Evolutionary conservation across 352 stramenopile species (phyloP), one percentile per base, ranked within the genome.

Genomic region (Elongisporangium anandrum): DNA sequence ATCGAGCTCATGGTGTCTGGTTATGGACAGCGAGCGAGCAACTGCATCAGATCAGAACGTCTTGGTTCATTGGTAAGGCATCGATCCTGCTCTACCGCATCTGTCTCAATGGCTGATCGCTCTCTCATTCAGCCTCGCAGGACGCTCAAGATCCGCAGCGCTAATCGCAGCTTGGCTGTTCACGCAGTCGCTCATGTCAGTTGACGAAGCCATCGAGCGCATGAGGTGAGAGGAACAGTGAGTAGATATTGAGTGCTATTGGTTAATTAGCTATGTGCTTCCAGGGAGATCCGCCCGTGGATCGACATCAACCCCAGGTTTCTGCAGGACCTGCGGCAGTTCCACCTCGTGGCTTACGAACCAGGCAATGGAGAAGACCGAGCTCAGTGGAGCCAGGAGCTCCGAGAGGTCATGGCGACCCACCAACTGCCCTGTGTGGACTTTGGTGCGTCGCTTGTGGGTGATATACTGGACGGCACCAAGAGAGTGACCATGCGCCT

Each of bases 401-500:
- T 45, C 10, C 9, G 3, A 45, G 34, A 45, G 34, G 3, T 45
- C 34, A 45, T 45, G 34, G 13, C 1, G 10, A 45, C 10, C 1
- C 10, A 45, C 13, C n/a, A 59, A 13, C 10, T n/a, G 23, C 79
- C 80, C 5, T 65, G 77, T 3, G 52, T 92, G 3, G 72, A 92
- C 61, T 92, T 92, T 57, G 65, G 68, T 29, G 22, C 56, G 5
- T 67, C 63, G n/a, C 72, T 92, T 15, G 74, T 84, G 4, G 50
- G 61, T 1, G 69, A 71, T 20, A 81, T 92, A 24, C 48, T 82
- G 1, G 19, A 47, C 4, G 55, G 70, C 56, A 57, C 56, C 5
- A 92, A 92, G 57, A 79, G 65, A 0, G 70, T 89, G 34, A 92
- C 80, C 21, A 90, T 92, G 75, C 83, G 82, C 1, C 66, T 90